These are phyloP conservation scores for Suillus variegatus DNA, from an alignment of 768 basidiomycete species.

Conservation along the genomic window DNA sequence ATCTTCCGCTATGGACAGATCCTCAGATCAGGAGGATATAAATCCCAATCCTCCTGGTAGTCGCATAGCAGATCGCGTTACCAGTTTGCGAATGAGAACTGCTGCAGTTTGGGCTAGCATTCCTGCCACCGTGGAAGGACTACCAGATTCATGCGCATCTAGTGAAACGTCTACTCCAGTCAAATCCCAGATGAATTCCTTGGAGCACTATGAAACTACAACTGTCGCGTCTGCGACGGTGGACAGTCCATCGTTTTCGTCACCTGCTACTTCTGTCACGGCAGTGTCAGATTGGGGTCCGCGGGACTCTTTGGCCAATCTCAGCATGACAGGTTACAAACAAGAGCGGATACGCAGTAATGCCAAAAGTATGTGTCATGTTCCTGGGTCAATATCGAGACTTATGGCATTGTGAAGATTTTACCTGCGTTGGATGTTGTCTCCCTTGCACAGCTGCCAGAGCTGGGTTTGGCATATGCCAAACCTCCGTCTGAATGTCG, in stretches of 20 bases:
- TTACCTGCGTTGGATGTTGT: not conserved
- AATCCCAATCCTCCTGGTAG: slow-evolving; percentile 16
- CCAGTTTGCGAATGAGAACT: slow-evolving; percentile 29
- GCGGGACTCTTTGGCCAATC: not conserved
- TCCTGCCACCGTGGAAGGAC: slow-evolving; percentile 23
- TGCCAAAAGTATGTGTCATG: not conserved
- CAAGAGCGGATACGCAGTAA: not conserved
- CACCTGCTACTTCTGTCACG: slow-evolving; percentile 4
- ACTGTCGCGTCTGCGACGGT: not conserved
- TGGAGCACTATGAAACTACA: not conserved
- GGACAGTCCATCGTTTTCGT: not conserved
- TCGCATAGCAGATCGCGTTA: slow-evolving; percentile 24
- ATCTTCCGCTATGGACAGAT: not conserved
- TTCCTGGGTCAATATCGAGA: no score
- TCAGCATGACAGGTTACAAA: not conserved
- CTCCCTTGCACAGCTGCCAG: not conserved
- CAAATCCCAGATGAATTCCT: not conserved
- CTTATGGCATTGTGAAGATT: not conserved
- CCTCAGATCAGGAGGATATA: not conserved
- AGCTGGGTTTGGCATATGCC: not conserved
- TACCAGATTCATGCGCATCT: not conserved
- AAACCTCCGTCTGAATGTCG: not conserved
- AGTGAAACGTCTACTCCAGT: not conserved
- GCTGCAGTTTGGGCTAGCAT: slow-evolving; percentile 27
- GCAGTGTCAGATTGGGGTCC: slow-evolving; percentile 3